These are phyloP conservation scores for Fusarium fracticaudum DNA, from an alignment of 2,329 filamentous ascomycete species.

Conservation along the genomic window DNA sequence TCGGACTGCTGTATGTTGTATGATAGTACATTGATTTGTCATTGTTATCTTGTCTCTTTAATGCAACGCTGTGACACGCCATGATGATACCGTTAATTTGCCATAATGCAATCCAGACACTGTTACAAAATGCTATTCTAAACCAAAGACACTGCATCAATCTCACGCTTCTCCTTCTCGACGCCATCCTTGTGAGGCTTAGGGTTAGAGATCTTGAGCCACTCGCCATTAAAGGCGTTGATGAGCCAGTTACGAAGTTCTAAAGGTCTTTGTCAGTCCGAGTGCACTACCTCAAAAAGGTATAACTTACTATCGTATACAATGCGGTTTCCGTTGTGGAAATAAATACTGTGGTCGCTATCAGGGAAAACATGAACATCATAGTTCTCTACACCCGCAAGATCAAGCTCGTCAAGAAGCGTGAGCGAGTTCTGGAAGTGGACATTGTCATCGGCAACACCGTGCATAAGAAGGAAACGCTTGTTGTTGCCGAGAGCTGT, in stretches of 20 bases:
- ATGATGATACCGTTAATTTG: not conserved
- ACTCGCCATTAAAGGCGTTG: constrained; percentile 98
- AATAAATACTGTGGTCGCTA: constrained; percentile 93
- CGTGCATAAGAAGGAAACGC: constrained; percentile 95
- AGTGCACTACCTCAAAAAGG: not conserved
- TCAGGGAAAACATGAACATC: constrained; percentile 97
- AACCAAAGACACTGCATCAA: not conserved
- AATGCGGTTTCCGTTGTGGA: constrained; percentile 90
- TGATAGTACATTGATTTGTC: constrained; percentile 47
- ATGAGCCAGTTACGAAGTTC: constrained; percentile 90
- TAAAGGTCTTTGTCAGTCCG: constrained; percentile 46
- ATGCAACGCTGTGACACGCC: constrained; percentile 22
- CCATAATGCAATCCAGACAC: not conserved
- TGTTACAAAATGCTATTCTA: not conserved
- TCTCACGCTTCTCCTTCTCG: constrained; percentile 35
- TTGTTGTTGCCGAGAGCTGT: constrained; percentile 78
- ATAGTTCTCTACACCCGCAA: constrained; percentile 87
- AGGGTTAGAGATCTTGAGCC: constrained; percentile 70
- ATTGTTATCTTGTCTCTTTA: constrained; percentile 11
- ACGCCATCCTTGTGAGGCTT: constrained; percentile 53
- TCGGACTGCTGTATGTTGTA: constrained; percentile 43
- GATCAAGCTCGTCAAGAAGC: constrained; percentile 85
- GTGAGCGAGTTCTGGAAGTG: constrained; percentile 95
- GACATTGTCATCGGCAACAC: constrained; percentile 96
- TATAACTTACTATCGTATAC: constrained; percentile 87